These are phyloP conservation scores for Lepidium aucheri DNA, from an alignment of 345 rosid species.

Conservation along the genomic window DNA sequence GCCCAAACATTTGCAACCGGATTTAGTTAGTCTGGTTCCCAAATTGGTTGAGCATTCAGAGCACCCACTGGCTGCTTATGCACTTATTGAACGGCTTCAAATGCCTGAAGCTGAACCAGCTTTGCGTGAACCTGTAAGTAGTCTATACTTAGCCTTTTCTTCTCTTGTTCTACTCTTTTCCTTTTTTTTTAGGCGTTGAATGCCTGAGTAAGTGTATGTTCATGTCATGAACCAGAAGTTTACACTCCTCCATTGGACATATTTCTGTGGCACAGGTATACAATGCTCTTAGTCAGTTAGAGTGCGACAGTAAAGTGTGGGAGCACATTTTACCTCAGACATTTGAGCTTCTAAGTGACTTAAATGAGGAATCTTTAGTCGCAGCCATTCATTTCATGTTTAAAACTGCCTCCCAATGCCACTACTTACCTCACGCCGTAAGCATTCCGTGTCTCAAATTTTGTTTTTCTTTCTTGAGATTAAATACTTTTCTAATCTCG, in stretches of 20 bases:
- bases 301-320: conserved; percentile 83
- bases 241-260: not conserved
- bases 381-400: conserved; percentile 78
- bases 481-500: not conserved
- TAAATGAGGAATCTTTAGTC: conserved; percentile 69
- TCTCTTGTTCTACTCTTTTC: not conserved
- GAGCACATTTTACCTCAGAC: conserved; percentile 65
- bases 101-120: conserved; percentile 87
- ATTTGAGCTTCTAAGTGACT: conserved; percentile 57
- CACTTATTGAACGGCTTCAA: conserved; percentile 81
- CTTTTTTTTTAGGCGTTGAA: conserved; percentile 1
- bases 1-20: conserved; percentile 83
- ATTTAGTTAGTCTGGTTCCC: conserved; percentile 90
- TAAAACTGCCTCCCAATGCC: conserved; percentile 87
- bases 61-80: conserved; percentile 86
- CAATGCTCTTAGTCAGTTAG: conserved; percentile 81
- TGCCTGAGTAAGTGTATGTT: not conserved
- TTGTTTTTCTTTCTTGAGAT: not conserved
- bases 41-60: conserved; percentile 94
- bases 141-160: conserved; percentile 6
- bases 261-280: conserved; percentile 54
- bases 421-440: conserved; percentile 91
- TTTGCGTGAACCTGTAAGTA: conserved; percentile 72
- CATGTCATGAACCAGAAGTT: not conserved
- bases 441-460: conserved; percentile 16